Evolutionary conservation across 108 stramenopile species (phyloP).

Genomic region (Epithemia pelagica): DNA sequence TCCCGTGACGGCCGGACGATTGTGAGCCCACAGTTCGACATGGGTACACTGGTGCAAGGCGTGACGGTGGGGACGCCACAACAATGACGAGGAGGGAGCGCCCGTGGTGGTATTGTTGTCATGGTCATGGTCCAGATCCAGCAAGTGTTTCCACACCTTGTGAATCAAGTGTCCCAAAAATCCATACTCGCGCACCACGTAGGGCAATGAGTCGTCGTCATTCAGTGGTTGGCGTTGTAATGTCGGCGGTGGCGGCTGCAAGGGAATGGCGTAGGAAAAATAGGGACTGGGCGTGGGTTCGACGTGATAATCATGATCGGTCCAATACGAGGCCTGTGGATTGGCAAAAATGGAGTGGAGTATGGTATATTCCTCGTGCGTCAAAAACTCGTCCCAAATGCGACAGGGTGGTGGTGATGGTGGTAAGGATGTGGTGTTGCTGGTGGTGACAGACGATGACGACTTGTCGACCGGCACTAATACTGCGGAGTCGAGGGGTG

Average conservation of each 20-base stretch:
- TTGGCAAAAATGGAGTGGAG: constrained; percentile 47
- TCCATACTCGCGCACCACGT: constrained; percentile 11
- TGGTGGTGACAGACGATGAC: constrained; percentile 13
- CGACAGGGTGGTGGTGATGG: constrained; percentile 8
- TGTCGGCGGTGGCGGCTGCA: too few relatives aligned
- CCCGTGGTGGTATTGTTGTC: constrained; percentile 16
- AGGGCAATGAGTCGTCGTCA: not conserved
- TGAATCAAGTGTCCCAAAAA: constrained; percentile 39
- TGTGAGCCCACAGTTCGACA: constrained; percentile 90
- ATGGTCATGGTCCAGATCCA: constrained; percentile 15
- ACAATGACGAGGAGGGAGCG: constrained; percentile 10
- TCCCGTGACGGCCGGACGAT: constrained; percentile 83
- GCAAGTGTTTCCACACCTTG: constrained; percentile 26
- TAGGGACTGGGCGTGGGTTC: constrained; percentile 72
- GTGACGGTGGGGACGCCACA: constrained; percentile 16
- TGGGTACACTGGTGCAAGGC: constrained; percentile 21
- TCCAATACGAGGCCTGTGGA: constrained; percentile 56
- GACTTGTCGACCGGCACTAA: constrained; percentile 7
- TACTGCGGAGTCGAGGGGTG: too few relatives aligned
- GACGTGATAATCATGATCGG: constrained; percentile 52
- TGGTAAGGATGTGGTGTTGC: too few relatives aligned
- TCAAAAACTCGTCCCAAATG: constrained; percentile 58
- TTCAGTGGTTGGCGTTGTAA: not conserved
- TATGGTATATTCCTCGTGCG: constrained; percentile 30
- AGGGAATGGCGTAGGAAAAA: constrained; percentile 60